These are phyloP conservation scores for Vinca minor DNA, from an alignment of 257 asterid species.

Conservation along the genomic window DNA sequence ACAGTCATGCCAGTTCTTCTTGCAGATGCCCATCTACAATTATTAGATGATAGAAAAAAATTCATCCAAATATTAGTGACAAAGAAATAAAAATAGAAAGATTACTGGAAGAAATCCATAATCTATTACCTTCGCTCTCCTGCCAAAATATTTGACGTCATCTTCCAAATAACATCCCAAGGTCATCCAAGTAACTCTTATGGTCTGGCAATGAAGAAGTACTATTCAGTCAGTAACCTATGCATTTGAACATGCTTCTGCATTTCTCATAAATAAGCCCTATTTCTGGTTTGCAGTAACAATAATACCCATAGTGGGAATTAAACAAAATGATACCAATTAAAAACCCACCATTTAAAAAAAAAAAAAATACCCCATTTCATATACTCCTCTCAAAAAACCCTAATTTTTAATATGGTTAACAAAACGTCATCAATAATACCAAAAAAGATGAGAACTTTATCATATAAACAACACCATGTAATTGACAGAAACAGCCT, in stretches of 20 bases:
- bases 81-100: conserved; percentile 1
- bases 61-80: conserved; percentile 4
- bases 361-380: too few relatives aligned
- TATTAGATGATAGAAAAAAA: conserved; percentile 10
- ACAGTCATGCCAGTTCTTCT: conserved; percentile 94
- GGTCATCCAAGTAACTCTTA: conserved; percentile 47
- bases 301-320: background rate
- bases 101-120: conserved; percentile 5
- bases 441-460: background rate
- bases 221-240: background rate
- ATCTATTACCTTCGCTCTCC: conserved; percentile 86
- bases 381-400: conserved; percentile 10
- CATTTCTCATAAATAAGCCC: background rate
- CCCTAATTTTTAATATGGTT: conserved; percentile 1
- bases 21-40: conserved; percentile 69
- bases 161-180: conserved; percentile 44
- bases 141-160: conserved; percentile 78
- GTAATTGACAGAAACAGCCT: background rate
- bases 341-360: too few relatives aligned
- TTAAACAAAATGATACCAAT: background rate
- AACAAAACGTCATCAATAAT: background rate
- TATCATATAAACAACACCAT: background rate
- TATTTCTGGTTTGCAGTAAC: background rate
- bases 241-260: background rate
- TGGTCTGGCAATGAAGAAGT: conserved; percentile 25